phyloP scores from a whole-genome alignment of 2,329 filamentous ascomycete genomes.

The Trichophyton mentagrophytes region DNA sequence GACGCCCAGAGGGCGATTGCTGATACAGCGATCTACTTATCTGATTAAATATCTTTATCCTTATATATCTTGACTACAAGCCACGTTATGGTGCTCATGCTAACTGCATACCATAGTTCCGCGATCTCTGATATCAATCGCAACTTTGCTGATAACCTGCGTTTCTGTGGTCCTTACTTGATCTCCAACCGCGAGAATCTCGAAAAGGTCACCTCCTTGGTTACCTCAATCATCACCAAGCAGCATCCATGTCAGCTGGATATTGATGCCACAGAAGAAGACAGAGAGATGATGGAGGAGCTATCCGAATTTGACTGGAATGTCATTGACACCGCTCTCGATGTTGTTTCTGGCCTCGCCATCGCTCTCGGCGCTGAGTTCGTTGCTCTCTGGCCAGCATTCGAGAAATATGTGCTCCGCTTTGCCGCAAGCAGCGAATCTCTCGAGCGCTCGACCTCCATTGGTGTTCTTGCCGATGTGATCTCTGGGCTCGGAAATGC shows the following conservation, averaged over 20 bases:
- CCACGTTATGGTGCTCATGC: slow-evolving; percentile 15
- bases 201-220: slow-evolving; percentile 60
- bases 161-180: slow-evolving; percentile 77
- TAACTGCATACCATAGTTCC: slow-evolving; percentile 47
- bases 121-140: slow-evolving; percentile 93
- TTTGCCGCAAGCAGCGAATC: slow-evolving; percentile 75
- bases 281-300: slow-evolving; percentile 58
- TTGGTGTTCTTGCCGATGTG: slow-evolving; percentile 86
- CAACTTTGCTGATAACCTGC: slow-evolving; percentile 79
- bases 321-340: slow-evolving; percentile 84
- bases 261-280: slow-evolving; percentile 67
- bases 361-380: slow-evolving; percentile 71
- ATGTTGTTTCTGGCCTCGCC: slow-evolving; percentile 75
- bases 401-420: slow-evolving; percentile 82
- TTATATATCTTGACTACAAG: slow-evolving; percentile 7
- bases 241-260: slow-evolving; percentile 89
- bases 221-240: slow-evolving; percentile 72
- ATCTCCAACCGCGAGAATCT: slow-evolving; percentile 61
- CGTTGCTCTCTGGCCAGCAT: slow-evolving; percentile 84
- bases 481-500: slow-evolving; percentile 68
- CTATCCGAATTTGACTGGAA: slow-evolving; percentile 97
- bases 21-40: slow-evolving; percentile 61
- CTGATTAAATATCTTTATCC: slow-evolving; percentile 11
- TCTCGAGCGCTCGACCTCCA: slow-evolving; percentile 76
- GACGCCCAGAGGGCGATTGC: slow-evolving; percentile 76